phyloP scores from a whole-genome alignment of 2,329 filamentous ascomycete genomes.

The Thermomyces lanuginosus region DNA sequence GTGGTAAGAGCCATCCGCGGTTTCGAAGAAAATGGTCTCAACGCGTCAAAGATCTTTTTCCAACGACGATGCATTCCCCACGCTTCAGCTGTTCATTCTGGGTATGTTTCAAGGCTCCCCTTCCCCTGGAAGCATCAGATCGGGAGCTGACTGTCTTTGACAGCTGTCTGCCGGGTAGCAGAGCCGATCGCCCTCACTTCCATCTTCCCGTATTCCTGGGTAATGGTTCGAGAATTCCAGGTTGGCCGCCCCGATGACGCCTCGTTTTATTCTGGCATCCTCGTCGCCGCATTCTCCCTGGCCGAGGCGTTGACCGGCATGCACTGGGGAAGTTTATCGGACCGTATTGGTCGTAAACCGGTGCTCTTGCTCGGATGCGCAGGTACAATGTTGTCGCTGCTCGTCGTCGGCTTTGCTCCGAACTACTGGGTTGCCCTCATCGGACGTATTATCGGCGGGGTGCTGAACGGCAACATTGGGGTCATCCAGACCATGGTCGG shows the following conservation, averaged over 20 bases:
- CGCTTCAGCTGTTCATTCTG: constrained; percentile 66
- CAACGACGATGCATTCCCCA: constrained; percentile 61
- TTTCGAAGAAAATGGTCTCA: constrained; percentile 41
- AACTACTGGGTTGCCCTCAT: constrained; percentile 72
- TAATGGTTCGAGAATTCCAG: constrained; percentile 23
- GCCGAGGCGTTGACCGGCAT: constrained; percentile 72
- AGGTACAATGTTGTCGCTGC: constrained; percentile 67
- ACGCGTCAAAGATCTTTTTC: constrained; percentile 40
- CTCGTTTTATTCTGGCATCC: constrained; percentile 72
- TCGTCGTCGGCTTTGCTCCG: constrained; percentile 65
- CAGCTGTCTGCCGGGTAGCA: constrained; percentile 80
- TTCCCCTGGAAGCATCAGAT: neutral
- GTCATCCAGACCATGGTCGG: constrained; percentile 88
- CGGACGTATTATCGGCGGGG: constrained; percentile 60
- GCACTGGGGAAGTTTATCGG: constrained; percentile 73
- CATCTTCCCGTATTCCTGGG: constrained; percentile 85
- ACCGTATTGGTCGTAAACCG: constrained; percentile 69
- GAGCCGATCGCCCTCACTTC: constrained; percentile 87
- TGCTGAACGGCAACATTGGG: constrained; percentile 81
- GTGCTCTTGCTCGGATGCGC: constrained; percentile 65
- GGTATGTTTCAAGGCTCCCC: constrained; percentile 37
- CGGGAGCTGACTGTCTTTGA: constrained; percentile 8
- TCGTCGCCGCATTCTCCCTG: constrained; percentile 73
- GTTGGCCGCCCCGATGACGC: constrained; percentile 40
- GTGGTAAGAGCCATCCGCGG: constrained; percentile 38